Conservation (phyloP, 495 filamentous ascomycete species). For the Neurospora sublineolata region DNA sequence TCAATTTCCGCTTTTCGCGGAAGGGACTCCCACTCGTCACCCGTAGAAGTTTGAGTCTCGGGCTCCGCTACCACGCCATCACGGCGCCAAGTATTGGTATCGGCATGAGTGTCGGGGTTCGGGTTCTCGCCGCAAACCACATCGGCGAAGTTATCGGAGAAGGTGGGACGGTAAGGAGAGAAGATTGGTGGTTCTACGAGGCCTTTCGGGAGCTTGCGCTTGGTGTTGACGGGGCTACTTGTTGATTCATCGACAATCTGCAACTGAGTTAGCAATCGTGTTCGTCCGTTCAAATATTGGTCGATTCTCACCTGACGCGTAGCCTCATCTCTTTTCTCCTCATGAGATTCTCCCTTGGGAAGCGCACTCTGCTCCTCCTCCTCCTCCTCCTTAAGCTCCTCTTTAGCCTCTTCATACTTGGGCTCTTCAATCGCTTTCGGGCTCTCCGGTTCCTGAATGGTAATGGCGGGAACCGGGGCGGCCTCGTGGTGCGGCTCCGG, state of each 20-base stretch:
- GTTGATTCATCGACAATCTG: neutral
- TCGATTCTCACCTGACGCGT: neutral
- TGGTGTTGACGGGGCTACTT: neutral
- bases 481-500: neutral
- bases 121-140: neutral
- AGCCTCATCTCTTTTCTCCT: neutral
- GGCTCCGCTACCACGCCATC: neutral
- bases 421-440: neutral
- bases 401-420: neutral
- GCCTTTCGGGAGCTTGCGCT: neutral
- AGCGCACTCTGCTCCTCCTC: conserved; percentile 16
- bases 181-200: neutral
- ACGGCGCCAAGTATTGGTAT: neutral
- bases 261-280: neutral
- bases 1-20: neutral
- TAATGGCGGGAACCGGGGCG: neutral
- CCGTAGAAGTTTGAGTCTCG: neutral
- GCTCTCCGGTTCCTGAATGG: neutral
- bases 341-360: neutral
- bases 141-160: neutral
- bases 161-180: neutral
- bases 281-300: neutral
- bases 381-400: conserved; percentile 22
- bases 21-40: neutral
- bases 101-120: neutral